Conservation (phyloP, 371 early-diverging fungal species). For the Choanephora cucurbitarum region DNA sequence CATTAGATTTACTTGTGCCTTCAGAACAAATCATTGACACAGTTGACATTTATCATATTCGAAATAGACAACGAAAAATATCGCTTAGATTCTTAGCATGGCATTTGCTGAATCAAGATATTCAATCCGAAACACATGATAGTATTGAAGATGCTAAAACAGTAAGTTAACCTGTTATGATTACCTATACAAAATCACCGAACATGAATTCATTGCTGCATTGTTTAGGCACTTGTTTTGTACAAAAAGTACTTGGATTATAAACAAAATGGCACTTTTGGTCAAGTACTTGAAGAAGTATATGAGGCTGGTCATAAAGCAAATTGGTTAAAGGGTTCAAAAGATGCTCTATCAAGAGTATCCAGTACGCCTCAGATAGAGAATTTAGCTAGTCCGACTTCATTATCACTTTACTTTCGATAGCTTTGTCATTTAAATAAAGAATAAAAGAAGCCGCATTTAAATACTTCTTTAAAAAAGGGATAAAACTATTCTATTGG, state of each 20-base stretch:
- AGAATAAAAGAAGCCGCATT: too few relatives aligned
- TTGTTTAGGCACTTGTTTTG: conserved; percentile 71
- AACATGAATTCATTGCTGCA: not conserved
- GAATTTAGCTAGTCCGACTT: conserved; percentile 1
- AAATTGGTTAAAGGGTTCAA: conserved; percentile 58
- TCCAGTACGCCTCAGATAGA: conserved; percentile 28
- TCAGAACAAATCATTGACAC: conserved; percentile 89
- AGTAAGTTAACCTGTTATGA: conserved; percentile 35
- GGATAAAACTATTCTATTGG: too few relatives aligned
- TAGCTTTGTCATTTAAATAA: conserved; percentile 5
- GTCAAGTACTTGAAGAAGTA: conserved; percentile 74
- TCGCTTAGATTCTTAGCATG: conserved; percentile 91
- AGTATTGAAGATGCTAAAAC: conserved; percentile 93
- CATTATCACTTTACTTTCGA: conserved; percentile 17
- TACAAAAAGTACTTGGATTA: conserved; percentile 80
- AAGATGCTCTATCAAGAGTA: conserved; percentile 24
- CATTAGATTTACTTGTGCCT: conserved; percentile 80
- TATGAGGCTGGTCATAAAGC: conserved; percentile 79
- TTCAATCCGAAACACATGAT: conserved; percentile 89
- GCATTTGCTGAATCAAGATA: conserved; percentile 81
- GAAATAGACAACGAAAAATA: conserved; percentile 77
- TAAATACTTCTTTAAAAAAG: too few relatives aligned
- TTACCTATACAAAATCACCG: too few relatives aligned
- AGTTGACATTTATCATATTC: conserved; percentile 85
- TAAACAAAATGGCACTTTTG: conserved; percentile 65